Conservation (phyloP, 1,284 basidiomycete genomes). For the Sutorius eximius region DNA sequence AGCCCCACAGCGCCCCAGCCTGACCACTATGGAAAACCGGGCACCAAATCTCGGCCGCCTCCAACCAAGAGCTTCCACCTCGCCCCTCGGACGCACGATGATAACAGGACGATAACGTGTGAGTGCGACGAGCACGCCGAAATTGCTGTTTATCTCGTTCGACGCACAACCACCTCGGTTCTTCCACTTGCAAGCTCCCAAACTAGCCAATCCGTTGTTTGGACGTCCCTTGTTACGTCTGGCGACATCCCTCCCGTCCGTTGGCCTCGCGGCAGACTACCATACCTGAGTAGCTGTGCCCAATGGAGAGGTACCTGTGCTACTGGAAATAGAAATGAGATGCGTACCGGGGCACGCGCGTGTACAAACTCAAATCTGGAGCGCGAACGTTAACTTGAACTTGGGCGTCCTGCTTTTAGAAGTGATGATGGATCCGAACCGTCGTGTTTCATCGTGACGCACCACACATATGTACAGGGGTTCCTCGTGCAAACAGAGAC, state of each 20-base stretch:
- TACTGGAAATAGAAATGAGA: constrained; percentile 13
- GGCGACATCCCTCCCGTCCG: constrained; percentile 6
- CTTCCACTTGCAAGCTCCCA: not conserved
- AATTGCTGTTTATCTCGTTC: not conserved
- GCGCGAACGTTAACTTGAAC: constrained; percentile 17
- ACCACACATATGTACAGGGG: not conserved
- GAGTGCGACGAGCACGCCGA: not conserved
- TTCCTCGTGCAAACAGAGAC: not conserved
- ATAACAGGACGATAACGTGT: not conserved
- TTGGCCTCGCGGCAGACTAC: constrained; percentile 6
- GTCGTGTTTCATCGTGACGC: not conserved
- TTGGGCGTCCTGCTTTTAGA: not conserved
- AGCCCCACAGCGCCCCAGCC: not conserved
- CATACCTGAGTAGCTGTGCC: constrained; percentile 11
- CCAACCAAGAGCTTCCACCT: not conserved
- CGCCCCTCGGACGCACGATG: not conserved
- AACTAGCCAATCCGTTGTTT: not conserved
- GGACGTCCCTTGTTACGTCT: not conserved
- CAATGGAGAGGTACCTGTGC: not conserved
- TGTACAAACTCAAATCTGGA: constrained; percentile 12
- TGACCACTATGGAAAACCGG: not conserved
- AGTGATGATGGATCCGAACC: constrained; percentile 17
- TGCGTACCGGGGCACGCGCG: not conserved
- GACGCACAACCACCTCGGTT: not conserved
- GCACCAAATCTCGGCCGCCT: not conserved